A percentile compares a stretch with the other conserved stretches of the same genome.
Evolutionary conservation across 2,329 filamentous ascomycete species (phyloP).

Genomic region (Cryphonectria naterciae): DNA sequence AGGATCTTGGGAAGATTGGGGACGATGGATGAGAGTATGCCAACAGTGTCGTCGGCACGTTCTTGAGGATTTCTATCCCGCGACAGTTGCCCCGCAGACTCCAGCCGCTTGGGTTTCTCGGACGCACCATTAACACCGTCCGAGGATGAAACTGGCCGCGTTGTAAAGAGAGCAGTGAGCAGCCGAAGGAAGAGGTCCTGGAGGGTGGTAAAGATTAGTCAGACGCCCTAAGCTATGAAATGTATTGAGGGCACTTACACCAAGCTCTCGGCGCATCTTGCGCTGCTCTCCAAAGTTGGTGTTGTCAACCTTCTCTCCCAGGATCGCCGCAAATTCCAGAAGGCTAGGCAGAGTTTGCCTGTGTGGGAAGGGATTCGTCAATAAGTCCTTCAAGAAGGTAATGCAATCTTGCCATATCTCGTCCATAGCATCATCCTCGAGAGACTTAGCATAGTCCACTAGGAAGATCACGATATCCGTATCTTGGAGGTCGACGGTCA

Average conservation of each 20-base stretch:
- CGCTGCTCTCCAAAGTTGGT: slow-evolving; percentile 95
- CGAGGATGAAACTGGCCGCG: slow-evolving; percentile 74
- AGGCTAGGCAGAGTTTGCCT: slow-evolving; percentile 85
- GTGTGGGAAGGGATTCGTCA: slow-evolving; percentile 93
- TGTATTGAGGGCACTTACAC: slow-evolving; percentile 58
- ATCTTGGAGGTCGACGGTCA: slow-evolving; percentile 84
- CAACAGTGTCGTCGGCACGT: slow-evolving; percentile 74
- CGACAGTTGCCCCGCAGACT: slow-evolving; percentile 41
- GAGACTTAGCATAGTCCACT: slow-evolving; percentile 83
- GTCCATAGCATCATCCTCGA: slow-evolving; percentile 97
- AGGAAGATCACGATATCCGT: slow-evolving; percentile 85
- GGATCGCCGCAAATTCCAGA: slow-evolving; percentile 83
- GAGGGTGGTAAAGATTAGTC: slow-evolving; percentile 35
- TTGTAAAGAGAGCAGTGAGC: slow-evolving; percentile 92
- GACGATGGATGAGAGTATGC: slow-evolving; percentile 77
- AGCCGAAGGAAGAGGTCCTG: slow-evolving; percentile 88
- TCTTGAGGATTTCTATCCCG: slow-evolving; percentile 43
- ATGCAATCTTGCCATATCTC: slow-evolving; percentile 98
- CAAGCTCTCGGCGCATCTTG: slow-evolving; percentile 87
- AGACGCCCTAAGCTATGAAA: background rate
- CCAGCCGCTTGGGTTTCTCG: slow-evolving; percentile 46
- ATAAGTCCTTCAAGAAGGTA: slow-evolving; percentile 83
- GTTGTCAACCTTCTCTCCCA: slow-evolving; percentile 96
- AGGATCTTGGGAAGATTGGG: slow-evolving; percentile 82
- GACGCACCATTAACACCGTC: slow-evolving; percentile 49